phyloP scores from a whole-genome alignment of 192 early-diverging fungal species.

The Coemansia sp. region DNA sequence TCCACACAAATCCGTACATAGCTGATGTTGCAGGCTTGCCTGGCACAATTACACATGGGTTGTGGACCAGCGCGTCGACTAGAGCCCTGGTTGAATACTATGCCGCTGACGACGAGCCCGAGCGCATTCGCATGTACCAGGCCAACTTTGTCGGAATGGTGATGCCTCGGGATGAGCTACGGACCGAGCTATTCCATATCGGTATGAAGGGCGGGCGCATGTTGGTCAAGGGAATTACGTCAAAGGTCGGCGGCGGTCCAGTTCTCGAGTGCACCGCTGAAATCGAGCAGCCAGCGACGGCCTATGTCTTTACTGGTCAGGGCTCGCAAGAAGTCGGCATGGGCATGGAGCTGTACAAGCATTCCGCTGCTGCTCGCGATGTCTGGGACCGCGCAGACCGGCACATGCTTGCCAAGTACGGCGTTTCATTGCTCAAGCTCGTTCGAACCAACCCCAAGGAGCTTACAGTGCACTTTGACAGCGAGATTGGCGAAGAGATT shows the following conservation, averaged over 20 bases:
- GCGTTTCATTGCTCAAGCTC: slow-evolving; percentile 88
- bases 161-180: slow-evolving; percentile 78
- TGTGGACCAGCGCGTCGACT: slow-evolving; percentile 92
- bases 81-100: slow-evolving; percentile 87
- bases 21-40: slow-evolving; percentile 84
- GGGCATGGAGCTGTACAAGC: slow-evolving; percentile 92
- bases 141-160: slow-evolving; percentile 91
- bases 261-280: slow-evolving; percentile 82
- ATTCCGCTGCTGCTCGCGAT: slow-evolving; percentile 74
- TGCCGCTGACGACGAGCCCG: slow-evolving; percentile 84
- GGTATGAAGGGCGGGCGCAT: slow-evolving; percentile 94
- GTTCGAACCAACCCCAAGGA: slow-evolving; percentile 79
- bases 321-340: slow-evolving; percentile 93
- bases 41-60: slow-evolving; percentile 89
- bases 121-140: slow-evolving; percentile 76
- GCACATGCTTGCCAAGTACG: slow-evolving; percentile 84
- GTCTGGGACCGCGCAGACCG: slow-evolving; percentile 92
- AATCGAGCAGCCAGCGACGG: slow-evolving; percentile 86
- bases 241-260: slow-evolving; percentile 67
- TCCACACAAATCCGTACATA: slow-evolving; percentile 93
- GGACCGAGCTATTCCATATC: slow-evolving; percentile 81
- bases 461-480: slow-evolving; percentile 74
- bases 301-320: slow-evolving; percentile 95
- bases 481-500: slow-evolving; percentile 76
- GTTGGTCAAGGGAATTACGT: slow-evolving; percentile 84